phyloP scores from a whole-genome alignment of 2,329 filamentous ascomycete species.

The Pestalotiopsis sp. region DNA sequence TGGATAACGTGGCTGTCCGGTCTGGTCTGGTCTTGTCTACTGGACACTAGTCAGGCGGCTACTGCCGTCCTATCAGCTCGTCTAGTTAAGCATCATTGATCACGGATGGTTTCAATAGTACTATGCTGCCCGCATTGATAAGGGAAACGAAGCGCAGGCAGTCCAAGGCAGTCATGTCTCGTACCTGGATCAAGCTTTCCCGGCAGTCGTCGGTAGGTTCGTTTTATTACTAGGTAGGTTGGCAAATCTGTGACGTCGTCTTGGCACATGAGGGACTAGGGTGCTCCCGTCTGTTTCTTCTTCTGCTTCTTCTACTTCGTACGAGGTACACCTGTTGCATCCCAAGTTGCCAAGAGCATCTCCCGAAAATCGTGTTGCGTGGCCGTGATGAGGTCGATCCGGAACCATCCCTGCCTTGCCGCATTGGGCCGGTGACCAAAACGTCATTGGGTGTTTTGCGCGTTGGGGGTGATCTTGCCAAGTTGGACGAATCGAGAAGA shows the following conservation, averaged over 20 bases:
- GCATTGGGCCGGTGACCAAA: neutral
- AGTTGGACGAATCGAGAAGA: neutral
- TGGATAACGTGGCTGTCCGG: neutral
- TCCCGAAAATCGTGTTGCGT: slow-evolving; percentile 5
- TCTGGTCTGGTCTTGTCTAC: neutral
- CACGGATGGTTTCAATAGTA: neutral
- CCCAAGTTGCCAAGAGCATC: neutral
- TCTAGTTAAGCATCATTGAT: neutral
- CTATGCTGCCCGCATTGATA: neutral
- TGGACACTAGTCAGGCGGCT: neutral
- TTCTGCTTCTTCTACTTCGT: neutral
- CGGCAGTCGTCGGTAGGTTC: neutral
- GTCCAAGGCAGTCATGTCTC: neutral
- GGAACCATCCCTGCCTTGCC: slow-evolving; percentile 2
- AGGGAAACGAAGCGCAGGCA: neutral
- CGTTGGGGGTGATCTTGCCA: neutral
- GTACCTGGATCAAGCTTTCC: neutral
- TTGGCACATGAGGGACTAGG: slow-evolving; percentile 2
- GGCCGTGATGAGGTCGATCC: neutral
- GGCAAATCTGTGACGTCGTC: slow-evolving; percentile 2
- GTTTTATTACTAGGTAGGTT: neutral
- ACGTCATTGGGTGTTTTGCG: slow-evolving; percentile 5
- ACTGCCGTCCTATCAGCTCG: slow-evolving; percentile 2
- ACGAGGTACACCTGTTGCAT: neutral
- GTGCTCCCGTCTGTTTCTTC: neutral